phyloP scores from a whole-genome alignment of 2,329 filamentous ascomycete genomes.

The Aspergillus carbonarius region DNA sequence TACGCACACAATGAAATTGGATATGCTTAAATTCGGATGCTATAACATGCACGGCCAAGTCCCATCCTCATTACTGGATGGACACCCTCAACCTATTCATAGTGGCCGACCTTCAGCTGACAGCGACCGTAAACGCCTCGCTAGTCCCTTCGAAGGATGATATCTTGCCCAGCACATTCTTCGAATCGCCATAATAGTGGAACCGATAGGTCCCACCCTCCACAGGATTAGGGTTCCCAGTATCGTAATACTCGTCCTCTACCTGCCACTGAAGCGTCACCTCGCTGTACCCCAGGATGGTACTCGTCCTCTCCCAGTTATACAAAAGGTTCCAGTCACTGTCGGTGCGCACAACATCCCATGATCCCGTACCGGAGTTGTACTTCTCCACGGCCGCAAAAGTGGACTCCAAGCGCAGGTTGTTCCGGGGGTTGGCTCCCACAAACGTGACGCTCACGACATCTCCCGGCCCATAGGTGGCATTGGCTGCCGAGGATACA shows the following conservation, averaged over 20 bases:
- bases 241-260: conserved; percentile 53
- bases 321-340: conserved; percentile 81
- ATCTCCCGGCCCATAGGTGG: conserved; percentile 60
- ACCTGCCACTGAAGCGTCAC: conserved; percentile 81
- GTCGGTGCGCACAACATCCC: conserved; percentile 70
- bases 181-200: conserved; percentile 81
- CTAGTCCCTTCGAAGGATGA: conserved; percentile 69
- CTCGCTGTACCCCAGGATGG: conserved; percentile 70
- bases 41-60: not conserved
- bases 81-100: not conserved
- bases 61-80: too few species aligned
- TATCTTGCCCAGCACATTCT: conserved; percentile 62
- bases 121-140: conserved; percentile 41
- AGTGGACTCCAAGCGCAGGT: conserved; percentile 74
- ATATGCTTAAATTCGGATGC: not conserved
- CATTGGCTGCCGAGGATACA: conserved; percentile 49
- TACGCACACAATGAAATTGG: not conserved
- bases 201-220: conserved; percentile 69
- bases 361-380: conserved; percentile 47
- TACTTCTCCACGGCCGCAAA: conserved; percentile 73
- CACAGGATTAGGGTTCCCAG: conserved; percentile 35
- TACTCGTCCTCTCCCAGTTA: conserved; percentile 72
- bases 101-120: not conserved
- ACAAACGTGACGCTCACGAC: conserved; percentile 69
- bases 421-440: conserved; percentile 86